Percentiles rank a stretch among this genome's conserved stretches.
Evolutionary conservation across 306 rosid species (phyloP).

Genomic region (Canavalia ensiformis): DNA sequence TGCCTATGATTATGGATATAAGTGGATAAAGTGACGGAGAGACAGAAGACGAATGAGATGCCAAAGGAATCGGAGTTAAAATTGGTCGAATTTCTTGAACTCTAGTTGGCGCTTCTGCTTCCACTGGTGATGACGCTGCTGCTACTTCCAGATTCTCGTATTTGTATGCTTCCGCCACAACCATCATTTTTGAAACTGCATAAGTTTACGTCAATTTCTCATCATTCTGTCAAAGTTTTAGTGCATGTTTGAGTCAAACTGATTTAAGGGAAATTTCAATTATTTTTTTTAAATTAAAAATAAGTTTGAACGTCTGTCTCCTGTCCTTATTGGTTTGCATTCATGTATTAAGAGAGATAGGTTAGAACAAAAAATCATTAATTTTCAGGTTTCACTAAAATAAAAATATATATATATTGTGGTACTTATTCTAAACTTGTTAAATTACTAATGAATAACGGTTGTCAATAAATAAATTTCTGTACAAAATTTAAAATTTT

Average conservation of each 20-base stretch:
- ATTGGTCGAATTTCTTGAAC: constrained; percentile 50
- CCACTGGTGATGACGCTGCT: constrained; percentile 42
- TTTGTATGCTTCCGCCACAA: constrained; percentile 15
- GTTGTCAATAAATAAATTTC: no score
- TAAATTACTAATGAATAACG: no score
- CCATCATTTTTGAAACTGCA: constrained; percentile 56
- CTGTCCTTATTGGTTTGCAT: no score
- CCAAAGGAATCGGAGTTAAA: constrained; percentile 48
- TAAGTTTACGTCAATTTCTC: background rate
- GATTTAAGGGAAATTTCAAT: background rate
- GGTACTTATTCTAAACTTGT: no score
- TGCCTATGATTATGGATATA: constrained; percentile 25
- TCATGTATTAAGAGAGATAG: no score
- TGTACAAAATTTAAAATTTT: no score
- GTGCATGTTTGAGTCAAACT: background rate
- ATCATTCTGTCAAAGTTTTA: background rate
- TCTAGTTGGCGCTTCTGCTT: constrained; percentile 47
- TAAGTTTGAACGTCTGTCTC: no score
- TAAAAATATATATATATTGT: no score
- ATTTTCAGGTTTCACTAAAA: no score
- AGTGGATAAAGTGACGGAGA: constrained; percentile 44
- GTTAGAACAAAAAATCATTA: no score
- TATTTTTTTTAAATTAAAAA: no score
- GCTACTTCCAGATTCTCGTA: constrained; percentile 37
- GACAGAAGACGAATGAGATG: constrained; percentile 49